These are phyloP conservation scores for Trichocladium antarcticum DNA, from an alignment of 495 filamentous ascomycete species.

Conservation along the genomic window DNA sequence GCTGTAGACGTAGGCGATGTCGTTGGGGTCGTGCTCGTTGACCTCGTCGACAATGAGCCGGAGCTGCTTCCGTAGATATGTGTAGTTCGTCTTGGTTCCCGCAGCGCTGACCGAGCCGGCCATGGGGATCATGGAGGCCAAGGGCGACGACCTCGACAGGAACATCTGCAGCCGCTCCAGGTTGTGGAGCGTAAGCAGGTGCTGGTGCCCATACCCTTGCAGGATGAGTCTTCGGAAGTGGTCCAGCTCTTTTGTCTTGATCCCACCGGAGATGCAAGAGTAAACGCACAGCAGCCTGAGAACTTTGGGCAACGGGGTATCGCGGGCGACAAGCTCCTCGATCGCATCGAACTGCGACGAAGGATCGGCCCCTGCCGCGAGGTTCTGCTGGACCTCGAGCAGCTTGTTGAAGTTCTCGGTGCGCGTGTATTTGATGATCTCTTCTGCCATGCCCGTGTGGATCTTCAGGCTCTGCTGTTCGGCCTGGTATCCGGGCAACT, in stretches of 20 bases:
- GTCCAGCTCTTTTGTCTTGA: constrained; percentile 79
- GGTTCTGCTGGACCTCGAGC: constrained; percentile 89
- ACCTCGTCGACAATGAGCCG: constrained; percentile 92
- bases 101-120: constrained; percentile 40
- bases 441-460: constrained; percentile 85
- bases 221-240: constrained; percentile 77
- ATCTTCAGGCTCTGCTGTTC: constrained; percentile 86
- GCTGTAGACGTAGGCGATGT: constrained; percentile 94
- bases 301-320: constrained; percentile 63
- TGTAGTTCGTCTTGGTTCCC: constrained; percentile 79
- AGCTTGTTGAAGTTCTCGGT: constrained; percentile 78
- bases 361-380: constrained; percentile 83
- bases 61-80: constrained; percentile 70
- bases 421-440: constrained; percentile 83
- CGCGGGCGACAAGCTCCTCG: constrained; percentile 84
- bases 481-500: constrained; percentile 81
- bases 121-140: constrained; percentile 60
- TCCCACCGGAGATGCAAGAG: constrained; percentile 77
- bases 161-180: constrained; percentile 86
- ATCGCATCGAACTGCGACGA: constrained; percentile 80
- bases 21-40: constrained; percentile 90
- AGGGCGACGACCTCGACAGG: constrained; percentile 56
- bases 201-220: constrained; percentile 90
- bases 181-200: constrained; percentile 76
- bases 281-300: constrained; percentile 83